Conservation (phyloP, 2,329 filamentous ascomycete genomes). For the Capronia americana region DNA sequence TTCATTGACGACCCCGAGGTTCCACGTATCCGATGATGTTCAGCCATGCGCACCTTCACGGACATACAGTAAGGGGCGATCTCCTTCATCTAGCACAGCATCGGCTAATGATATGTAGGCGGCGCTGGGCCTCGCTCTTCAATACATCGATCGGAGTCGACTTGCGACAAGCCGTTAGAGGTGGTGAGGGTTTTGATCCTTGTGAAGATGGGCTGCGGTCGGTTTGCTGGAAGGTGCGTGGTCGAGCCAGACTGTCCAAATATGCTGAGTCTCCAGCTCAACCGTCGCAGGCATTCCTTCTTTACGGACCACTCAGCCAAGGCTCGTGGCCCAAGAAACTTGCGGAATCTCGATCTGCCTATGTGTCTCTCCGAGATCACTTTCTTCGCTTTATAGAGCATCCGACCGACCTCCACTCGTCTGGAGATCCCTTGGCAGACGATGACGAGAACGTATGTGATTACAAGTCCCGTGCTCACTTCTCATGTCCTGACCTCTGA, state of each 20-base stretch:
- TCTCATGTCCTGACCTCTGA: conserved; percentile 46
- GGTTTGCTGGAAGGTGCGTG: conserved; percentile 85
- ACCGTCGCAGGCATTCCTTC: conserved; percentile 71
- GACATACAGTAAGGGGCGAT: conserved; percentile 59
- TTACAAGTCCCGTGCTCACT: conserved; percentile 37
- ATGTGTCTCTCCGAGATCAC: conserved; percentile 72
- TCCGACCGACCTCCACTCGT: conserved; percentile 77
- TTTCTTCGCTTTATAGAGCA: conserved; percentile 83
- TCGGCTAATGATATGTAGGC: conserved; percentile 19
- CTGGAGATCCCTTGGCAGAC: conserved; percentile 83
- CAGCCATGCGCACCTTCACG: conserved; percentile 61
- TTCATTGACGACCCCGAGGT: background rate
- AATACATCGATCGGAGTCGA: conserved; percentile 63
- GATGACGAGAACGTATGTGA: conserved; percentile 69
- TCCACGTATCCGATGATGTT: background rate
- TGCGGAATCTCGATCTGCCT: conserved; percentile 73
- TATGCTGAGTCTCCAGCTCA: conserved; percentile 29
- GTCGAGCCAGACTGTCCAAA: background rate
- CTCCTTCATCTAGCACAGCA: background rate
- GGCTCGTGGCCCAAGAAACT: conserved; percentile 73
- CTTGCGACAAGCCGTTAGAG: conserved; percentile 68
- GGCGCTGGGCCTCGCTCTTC: conserved; percentile 71
- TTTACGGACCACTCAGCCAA: conserved; percentile 72
- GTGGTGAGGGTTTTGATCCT: conserved; percentile 65
- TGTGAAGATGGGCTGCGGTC: conserved; percentile 79